Evolutionary conservation across 352 stramenopile genomes (phyloP).

Genomic region (Pythium vanterpoolii): DNA sequence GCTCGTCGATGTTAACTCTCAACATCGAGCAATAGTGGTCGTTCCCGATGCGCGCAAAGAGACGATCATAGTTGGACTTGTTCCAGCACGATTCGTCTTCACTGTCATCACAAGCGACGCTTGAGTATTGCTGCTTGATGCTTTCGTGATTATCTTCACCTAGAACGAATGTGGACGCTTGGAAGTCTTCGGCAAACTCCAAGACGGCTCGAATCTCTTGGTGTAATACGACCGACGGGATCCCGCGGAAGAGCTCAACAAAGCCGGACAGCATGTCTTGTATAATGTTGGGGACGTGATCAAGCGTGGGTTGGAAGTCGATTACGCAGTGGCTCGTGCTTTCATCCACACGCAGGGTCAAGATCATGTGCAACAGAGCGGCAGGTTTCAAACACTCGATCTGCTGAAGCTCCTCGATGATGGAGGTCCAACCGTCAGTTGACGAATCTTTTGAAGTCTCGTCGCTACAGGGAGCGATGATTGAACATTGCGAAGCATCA

Average conservation of each 20-base stretch:
- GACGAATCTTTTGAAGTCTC: neutral
- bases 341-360: conserved; percentile 13
- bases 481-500: conserved; percentile 6
- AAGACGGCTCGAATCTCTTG: conserved; percentile 42
- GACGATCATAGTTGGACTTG: conserved; percentile 24
- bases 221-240: conserved; percentile 36
- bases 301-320: conserved; percentile 33
- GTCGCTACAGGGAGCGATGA: neutral
- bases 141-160: neutral
- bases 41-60: conserved; percentile 36
- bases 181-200: conserved; percentile 49
- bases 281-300: conserved; percentile 25
- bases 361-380: conserved; percentile 19
- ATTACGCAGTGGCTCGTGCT: conserved; percentile 21
- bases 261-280: conserved; percentile 33
- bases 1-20: conserved; percentile 38
- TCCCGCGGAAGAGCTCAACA: conserved; percentile 34
- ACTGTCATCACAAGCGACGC: neutral
- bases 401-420: conserved; percentile 8
- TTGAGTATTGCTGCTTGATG: neutral
- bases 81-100: conserved; percentile 14
- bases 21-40: conserved; percentile 32
- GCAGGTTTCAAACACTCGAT: conserved; percentile 17
- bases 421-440: neutral
- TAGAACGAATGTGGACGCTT: conserved; percentile 22